Evolutionary conservation across 2,329 filamentous ascomycete genomes (phyloP).

Genomic region (Cylindrodendrum hubeiense): DNA sequence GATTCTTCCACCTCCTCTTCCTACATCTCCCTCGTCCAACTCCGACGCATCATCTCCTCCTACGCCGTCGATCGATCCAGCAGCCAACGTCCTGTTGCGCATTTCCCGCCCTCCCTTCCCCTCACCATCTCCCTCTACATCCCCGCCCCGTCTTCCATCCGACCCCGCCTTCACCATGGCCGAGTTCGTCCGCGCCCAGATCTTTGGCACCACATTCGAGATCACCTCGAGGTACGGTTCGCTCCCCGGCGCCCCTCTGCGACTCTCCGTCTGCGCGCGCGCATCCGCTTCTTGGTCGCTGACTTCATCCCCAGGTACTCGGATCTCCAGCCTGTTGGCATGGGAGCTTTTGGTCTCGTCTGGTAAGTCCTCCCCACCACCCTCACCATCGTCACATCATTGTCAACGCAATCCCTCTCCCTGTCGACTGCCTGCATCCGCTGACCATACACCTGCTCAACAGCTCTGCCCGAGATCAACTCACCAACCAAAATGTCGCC

Average conservation of each 20-base stretch:
- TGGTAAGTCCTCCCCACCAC: slow-evolving; percentile 72
- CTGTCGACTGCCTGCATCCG: slow-evolving; percentile 5
- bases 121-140: not conserved
- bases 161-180: slow-evolving; percentile 77
- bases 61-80: slow-evolving; percentile 5
- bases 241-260: slow-evolving; percentile 1
- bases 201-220: slow-evolving; percentile 99
- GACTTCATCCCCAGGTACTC: slow-evolving; percentile 77
- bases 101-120: not conserved
- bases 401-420: not conserved
- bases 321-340: slow-evolving; percentile 97
- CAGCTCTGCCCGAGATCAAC: slow-evolving; percentile 97
- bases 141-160: slow-evolving; percentile 18
- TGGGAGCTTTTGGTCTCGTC: slow-evolving; percentile 98
- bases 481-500: slow-evolving; percentile 95
- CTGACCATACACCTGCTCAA: slow-evolving; percentile 18
- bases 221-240: slow-evolving; percentile 90
- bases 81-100: slow-evolving; percentile 6
- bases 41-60: slow-evolving; percentile 1
- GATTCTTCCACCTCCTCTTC: slow-evolving; percentile 5
- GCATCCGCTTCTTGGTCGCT: slow-evolving; percentile 16
- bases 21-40: not conserved
- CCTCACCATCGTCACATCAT: slow-evolving; percentile 18
- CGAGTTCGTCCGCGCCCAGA: slow-evolving; percentile 99
- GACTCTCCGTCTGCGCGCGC: not conserved